Evolutionary conservation across 139 green algal species (phyloP), one percentile per base, ranked within the genome.

Genomic region (Micractinium conductrix): DNA sequence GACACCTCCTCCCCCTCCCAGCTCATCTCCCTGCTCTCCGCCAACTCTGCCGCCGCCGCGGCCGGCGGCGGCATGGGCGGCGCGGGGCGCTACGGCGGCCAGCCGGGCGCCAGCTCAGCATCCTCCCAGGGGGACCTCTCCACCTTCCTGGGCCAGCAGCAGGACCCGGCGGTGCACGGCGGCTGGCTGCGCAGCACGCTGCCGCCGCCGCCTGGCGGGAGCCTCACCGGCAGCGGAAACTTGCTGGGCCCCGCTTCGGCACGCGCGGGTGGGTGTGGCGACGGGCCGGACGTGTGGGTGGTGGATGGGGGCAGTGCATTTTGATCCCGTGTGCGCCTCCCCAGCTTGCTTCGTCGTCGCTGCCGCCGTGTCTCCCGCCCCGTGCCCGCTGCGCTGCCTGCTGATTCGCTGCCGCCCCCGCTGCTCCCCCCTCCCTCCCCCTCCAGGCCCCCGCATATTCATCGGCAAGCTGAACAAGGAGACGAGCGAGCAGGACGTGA

Each of bases 381-480:
- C 14, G 16, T n/a, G 16, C 60, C 60, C 60, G 7, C 21, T 48
- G 63, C 28, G 63, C n/a, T 45, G 63, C 6, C 33, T 8, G 33
- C 33, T n/a, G 4, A 17, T 69, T 43, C 9, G 30, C 43, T 38
- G n/a, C 43, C 14, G 44, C 43, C 43, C 7, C 2, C 74, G 6
- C 74, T 50, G 2, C 26, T 33, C 76, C 50, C n/a, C 84, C 38
- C 21, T 30, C 7, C 60, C 80, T 8, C 28, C 79, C 2, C 68
- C 83, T 30, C 90, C 92, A 35, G 95, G 95, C 22, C 95, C 95
- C 0, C 91, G 95, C 72, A 95, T 98, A 69, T 98, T 98, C 81
- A 92, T 98, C 2, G 95, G 95, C 88, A 97, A 97, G 90, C 91
- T 98, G 38, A 94, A 91, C 58, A 94, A 94, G 74, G 95, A 96